A percentile compares a stretch with the other conserved stretches of the same genome.
Conservation (phyloP, 208 protist genomes). For the Leishmania tarentolae region DNA sequence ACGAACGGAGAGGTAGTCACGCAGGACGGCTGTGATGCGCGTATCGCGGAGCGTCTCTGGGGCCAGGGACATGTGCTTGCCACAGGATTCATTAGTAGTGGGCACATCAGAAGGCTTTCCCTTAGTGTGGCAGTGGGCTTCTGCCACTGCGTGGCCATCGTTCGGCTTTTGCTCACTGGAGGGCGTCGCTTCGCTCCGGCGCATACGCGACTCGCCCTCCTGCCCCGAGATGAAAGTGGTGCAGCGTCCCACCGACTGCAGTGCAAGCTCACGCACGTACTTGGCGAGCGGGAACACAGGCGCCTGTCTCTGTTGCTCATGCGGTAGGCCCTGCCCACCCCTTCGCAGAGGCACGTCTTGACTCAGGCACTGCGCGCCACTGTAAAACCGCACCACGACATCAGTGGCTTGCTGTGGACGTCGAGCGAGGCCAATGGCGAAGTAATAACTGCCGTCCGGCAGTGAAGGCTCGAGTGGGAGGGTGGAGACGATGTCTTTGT, state of each 20-base stretch:
- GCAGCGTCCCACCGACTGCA: conserved; percentile 14
- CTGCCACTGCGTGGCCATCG: not conserved
- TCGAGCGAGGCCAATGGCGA: conserved; percentile 65
- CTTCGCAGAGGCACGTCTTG: not conserved
- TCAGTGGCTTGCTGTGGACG: conserved; percentile 29
- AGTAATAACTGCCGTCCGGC: conserved; percentile 43
- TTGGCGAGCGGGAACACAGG: conserved; percentile 15
- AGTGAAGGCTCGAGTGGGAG: conserved; percentile 24
- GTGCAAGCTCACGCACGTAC: conserved; percentile 22
- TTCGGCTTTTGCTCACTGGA: not conserved
- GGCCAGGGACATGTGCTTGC: not conserved
- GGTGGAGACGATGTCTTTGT: conserved; percentile 38
- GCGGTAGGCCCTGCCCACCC: not conserved
- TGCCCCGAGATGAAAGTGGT: conserved; percentile 4
- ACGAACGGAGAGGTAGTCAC: conserved; percentile 50
- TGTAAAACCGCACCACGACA: conserved; percentile 55
- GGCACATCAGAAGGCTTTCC: not conserved
- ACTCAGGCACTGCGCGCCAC: conserved; percentile 18
- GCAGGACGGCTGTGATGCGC: conserved; percentile 44
- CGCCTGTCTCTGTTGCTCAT: not conserved
- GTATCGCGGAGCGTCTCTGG: conserved; percentile 40
- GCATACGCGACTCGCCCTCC: conserved; percentile 14
- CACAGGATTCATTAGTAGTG: not conserved
- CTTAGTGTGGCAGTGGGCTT: not conserved
- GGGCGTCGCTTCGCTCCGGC: not conserved